Conservation (phyloP, 352 stramenopile genomes). For the Globisporangium acanthophoron region DNA sequence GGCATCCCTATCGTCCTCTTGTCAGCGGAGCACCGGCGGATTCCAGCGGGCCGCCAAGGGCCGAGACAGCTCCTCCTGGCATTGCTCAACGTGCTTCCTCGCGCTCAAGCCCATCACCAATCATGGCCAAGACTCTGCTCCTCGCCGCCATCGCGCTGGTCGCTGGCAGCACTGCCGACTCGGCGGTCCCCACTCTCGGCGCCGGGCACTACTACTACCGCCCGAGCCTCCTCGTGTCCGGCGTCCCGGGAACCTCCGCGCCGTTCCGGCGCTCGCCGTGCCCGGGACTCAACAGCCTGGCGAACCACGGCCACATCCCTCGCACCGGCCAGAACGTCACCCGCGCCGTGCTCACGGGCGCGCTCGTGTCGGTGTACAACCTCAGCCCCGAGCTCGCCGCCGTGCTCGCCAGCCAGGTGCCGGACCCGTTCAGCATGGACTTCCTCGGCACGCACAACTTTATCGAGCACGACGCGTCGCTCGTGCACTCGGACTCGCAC, state of each 20-base stretch:
- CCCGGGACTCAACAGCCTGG: conserved; percentile 29
- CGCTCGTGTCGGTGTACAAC: conserved; percentile 16
- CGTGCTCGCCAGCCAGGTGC: conserved; percentile 10
- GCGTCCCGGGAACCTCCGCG: not conserved
- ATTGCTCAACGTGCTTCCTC: no score
- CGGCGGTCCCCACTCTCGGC: no score
- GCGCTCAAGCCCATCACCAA: not conserved
- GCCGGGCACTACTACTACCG: not conserved
- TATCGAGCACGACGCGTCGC: conserved; percentile 39
- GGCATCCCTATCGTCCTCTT: no score
- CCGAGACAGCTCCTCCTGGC: no score
- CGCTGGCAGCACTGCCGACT: conserved; percentile 8
- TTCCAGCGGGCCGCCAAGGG: no score
- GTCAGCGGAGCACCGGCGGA: no score
- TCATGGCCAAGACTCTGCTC: conserved; percentile 12
- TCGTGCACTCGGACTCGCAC: conserved; percentile 46
- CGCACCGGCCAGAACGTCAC: conserved; percentile 21
- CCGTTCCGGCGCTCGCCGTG: conserved; percentile 26
- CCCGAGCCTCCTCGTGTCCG: no score
- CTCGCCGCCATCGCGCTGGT: conserved; percentile 8
- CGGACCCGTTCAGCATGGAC: conserved; percentile 9
- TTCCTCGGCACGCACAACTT: conserved; percentile 31
- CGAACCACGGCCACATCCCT: conserved; percentile 29
- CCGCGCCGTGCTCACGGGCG: conserved; percentile 8
- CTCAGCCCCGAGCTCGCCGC: conserved; percentile 9